Evolutionary conservation across 441 rosid genomes (phyloP), one percentile per base, ranked within the genome.

Genomic region (Gossypium schwendimanii): DNA sequence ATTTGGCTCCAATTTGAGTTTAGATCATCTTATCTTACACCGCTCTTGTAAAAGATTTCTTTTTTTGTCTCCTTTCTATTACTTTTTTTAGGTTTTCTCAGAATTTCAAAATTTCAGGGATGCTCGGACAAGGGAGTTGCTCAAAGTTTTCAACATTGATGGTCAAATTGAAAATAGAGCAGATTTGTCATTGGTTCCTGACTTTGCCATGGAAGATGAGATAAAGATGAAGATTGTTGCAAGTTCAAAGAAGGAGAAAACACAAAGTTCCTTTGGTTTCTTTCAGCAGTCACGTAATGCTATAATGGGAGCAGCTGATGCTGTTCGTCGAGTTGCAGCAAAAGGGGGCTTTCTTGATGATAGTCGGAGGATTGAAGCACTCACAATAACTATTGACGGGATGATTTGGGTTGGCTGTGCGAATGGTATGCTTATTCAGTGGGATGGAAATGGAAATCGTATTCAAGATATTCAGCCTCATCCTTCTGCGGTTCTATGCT

Each of bases 271-370:
- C 69, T 81, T 87, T 82, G 86, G 92, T 70, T 85, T 89, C 74
- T 83, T 89, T 76, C 92, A 87, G 79, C 82, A 91, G 73, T 89
- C 94, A 55, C 87, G 92, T 59, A 89, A 89, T 85, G 94, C 89
- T 47, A 67, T 87, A 44, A 79, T 89, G 84, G 94, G 94, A 84
- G 94, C 94, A 73, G 94, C 94, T 68, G 94, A 86, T 64, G 94
- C 90, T 66, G 92, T 89, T 80, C 90, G 90, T 57, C 89, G 91
- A 36, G 92, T 85, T 75, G 92, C 91, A 33, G 83, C 85, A 2
- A 86, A 84, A 76, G 82, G 92, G 53, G 83, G 84, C 7, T 86
- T 87, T 65, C 82, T 82, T 44, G 94, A 89, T 79, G 94, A 87
- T 76, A 77, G 65, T 71, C 82, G 83, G 81, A 87, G 85, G 78